Base-by-base conservation (phyloP, 2,329 filamentous ascomycete species). In the Aureobasidium vineae region DNA sequence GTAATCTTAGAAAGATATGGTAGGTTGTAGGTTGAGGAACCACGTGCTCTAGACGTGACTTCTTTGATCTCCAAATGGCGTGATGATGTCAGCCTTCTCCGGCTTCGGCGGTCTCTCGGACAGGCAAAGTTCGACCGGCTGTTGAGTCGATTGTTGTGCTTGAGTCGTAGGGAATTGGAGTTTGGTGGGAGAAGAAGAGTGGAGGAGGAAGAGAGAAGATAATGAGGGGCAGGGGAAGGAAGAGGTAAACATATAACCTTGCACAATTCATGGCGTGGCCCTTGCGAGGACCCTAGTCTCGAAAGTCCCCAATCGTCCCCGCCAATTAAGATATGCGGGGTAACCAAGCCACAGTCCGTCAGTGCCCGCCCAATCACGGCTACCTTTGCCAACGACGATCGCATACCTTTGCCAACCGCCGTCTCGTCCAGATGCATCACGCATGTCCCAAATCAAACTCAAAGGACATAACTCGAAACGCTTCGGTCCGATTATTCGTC, bases 401-500 rank as follows among this genome's bases (percentile, higher is more conserved):
- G 23, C 28, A 33, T 26, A 19, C 13, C 43, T 26, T 26, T 16
- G 26, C 41, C 31, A 21, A 19, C 45, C 19, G 23, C 41, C 57
- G 57, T 60, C 57, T 61, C 43, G 43, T 61, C 57, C 23, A 49
- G 41, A 49, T 26, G 57, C 57, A 38, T 61, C 57, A 47, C 41
- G 28, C 43, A 61, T 36, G 57, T 43, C 31, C 57, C 3, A 16
- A 15, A 28, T n/a, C 33, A 41, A 63, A 63, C 59, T 63, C 59
- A 63, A 63, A 52, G 19, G 11, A n/a, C 31, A 47, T 45, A 23
- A 38, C 45, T 36, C 21, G 21, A 63, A 63, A 63, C 59, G 47
- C 59, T 52, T 41, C 59, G 59, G 59, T 63, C 59, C 59, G 59
- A 63, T 63, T 52, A 63, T 63, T 52, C 33, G 47, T 45, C 23